Base-by-base conservation (phyloP, 2,329 filamentous ascomycete genomes). In the Fusarium xylarioides region DNA sequence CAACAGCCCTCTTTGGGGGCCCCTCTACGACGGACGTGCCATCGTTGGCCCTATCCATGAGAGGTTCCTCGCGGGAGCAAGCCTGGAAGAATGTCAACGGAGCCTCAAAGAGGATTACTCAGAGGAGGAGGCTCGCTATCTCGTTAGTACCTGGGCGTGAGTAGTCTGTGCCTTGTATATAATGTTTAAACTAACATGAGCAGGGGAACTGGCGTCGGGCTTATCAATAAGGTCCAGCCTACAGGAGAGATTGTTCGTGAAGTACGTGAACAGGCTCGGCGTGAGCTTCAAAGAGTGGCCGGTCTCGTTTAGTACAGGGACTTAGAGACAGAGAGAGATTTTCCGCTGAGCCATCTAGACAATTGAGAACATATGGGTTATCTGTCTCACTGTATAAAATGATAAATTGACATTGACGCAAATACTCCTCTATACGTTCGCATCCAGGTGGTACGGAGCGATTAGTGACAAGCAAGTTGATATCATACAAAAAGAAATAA, bases 191-290 rank as follows among this genome's bases (percentile, higher is more conserved):
- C 74, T 75, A 35, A 75, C 42, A 56, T 15, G 23, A 37, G 42
- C 42, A 83, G 82, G 11, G 85, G 85, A 46, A 83, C 85, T 9
- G 85, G 80, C 0, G 82, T 87, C 23, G 85, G 85, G 5, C 73
- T 86, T 32, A 81, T 87, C n/a, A 83, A 78, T n/a, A 80, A 83
- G 32, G 74, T 74, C 9, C 79, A 82, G 23, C 81, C 83, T 14
- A 82, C 84, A 3, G 83, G 79, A 1, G 82, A 85, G 23, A 85
- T 86, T 68, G 84, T 86, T 7, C 77, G 74, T n/a, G 80, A 85
- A 61, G 79, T 82, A 15, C 79, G 83, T 23, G 79, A 83, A 53
- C 81, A 79, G 18, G 81, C 84, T 7, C 81, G 77, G 63, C 70
- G 76, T 57, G 78, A 78, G 42, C 79, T 86, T 35, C 75, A 71